Evolutionary conservation across 106 monocot species (phyloP).

Genomic region (Dioscorea alata): DNA sequence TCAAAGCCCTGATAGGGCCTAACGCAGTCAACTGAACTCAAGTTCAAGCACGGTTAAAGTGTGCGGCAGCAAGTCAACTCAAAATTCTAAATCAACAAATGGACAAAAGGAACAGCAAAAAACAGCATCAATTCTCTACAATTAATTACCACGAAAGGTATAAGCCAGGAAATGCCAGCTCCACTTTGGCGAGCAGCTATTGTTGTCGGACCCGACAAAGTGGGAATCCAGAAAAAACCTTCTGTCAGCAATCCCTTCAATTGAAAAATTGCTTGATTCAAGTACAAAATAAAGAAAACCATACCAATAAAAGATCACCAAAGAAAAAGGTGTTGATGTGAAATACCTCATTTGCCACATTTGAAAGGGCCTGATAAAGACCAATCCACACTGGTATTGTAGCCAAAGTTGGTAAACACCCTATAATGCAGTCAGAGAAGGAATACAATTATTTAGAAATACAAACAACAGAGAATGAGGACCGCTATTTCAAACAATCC

Average conservation of each 20-base stretch:
- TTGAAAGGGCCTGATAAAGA: slow-evolving; percentile 96
- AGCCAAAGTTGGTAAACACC: slow-evolving; percentile 92
- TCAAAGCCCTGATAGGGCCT: no score
- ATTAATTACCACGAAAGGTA: slow-evolving; percentile 82
- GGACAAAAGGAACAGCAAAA: no score
- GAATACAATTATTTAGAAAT: no score
- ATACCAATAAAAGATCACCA: neutral
- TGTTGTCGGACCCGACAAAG: slow-evolving; percentile 85
- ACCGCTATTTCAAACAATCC: no score
- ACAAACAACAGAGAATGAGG: no score
- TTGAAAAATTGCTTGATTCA: slow-evolving; percentile 13
- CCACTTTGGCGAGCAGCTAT: slow-evolving; percentile 98
- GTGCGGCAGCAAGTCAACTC: no score
- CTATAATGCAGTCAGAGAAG: slow-evolving; percentile 16
- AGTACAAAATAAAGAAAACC: neutral
- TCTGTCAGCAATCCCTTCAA: slow-evolving; percentile 86
- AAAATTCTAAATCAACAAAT: no score
- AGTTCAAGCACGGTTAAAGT: no score
- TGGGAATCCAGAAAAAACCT: slow-evolving; percentile 99
- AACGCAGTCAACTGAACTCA: no score
- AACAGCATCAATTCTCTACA: no score
- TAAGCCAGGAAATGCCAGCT: slow-evolving; percentile 94
- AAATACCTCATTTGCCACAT: slow-evolving; percentile 94
- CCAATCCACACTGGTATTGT: slow-evolving; percentile 99
- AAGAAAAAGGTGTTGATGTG: neutral